These are phyloP conservation scores for Hippophae tibetana DNA, from an alignment of 306 rosid genomes.

Conservation along the genomic window DNA sequence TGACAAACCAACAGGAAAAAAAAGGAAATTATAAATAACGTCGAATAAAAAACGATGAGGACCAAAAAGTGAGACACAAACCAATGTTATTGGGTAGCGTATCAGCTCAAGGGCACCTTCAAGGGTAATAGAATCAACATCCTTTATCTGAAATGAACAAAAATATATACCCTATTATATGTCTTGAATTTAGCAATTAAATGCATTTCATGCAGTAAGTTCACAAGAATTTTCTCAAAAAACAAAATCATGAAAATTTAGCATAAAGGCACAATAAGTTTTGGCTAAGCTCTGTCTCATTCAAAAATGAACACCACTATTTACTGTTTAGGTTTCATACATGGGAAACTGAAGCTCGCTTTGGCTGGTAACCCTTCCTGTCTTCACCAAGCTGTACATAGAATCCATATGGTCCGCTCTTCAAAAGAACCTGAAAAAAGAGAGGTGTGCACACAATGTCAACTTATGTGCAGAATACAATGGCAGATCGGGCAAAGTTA, in stretches of 20 bases:
- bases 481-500: neutral
- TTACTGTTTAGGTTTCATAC: conserved; percentile 29
- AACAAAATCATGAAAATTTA: neutral
- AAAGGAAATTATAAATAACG: conserved; percentile 7
- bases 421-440: conserved; percentile 63
- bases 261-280: conserved; percentile 11
- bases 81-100: conserved; percentile 80
- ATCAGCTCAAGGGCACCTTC: conserved; percentile 59
- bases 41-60: neutral
- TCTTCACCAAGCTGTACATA: conserved; percentile 97
- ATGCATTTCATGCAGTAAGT: conserved; percentile 6
- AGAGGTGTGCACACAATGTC: neutral
- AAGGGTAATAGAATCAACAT: conserved; percentile 48
- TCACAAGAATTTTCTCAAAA: no score
- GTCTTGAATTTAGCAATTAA: neutral
- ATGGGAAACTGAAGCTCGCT: conserved; percentile 68
- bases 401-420: conserved; percentile 77
- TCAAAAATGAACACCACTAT: neutral
- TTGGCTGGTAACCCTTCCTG: conserved; percentile 60
- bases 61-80: conserved; percentile 23
- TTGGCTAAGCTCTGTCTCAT: neutral
- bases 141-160: conserved; percentile 58
- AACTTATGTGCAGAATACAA: conserved; percentile 15
- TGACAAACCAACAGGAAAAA: conserved; percentile 17
- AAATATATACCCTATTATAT: conserved; percentile 4